Base-by-base conservation (phyloP, 1,139 yeast species). In the Debaryomyces udenii region DNA sequence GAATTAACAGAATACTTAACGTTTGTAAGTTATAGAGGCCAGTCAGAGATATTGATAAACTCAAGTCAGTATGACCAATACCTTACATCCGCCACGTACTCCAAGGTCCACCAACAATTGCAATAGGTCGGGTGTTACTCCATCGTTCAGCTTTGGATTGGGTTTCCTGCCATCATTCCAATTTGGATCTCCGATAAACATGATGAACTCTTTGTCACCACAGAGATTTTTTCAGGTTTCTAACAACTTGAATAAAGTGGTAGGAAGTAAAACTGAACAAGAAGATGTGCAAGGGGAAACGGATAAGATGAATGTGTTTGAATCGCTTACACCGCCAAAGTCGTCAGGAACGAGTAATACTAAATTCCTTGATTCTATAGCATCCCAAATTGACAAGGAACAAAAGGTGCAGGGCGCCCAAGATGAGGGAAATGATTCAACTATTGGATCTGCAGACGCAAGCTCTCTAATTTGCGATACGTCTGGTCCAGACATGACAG, bases 151-250 rank as follows among this genome's bases (percentile, higher is more conserved):
- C 28, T 69, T 71, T 49, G 74, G 76, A 4, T 50, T 71, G 27
- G 69, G 68, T 32, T 69, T 71, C 46, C 74, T 68, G 73, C 77
- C 78, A 3, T 66, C 74, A 5, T 70, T 71, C 51, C 68, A 62
- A 36, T 67, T 71, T 49, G 59, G 63, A 39, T 64, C 75, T 3
- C 76, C 77, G 1, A 42, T 65, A 37, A 58, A 55, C 39, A 28
- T 57, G 32, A 52, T 64, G 24, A 53, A 56, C 39, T 48, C 64
- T 3, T 55, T 66, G 10, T 68, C 75, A n/a, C 76, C 76, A 1
- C 70, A 64, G 41, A 52, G 65, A 38, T 62, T 68, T 42, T 60
- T 69, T 44, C 64, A 61, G 43, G 52, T 47, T 9, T 52, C 63
- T 4, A 56, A 55, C 33, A 55, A 50, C 35, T 46, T 62, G 38